Conservation (phyloP, 169 alveolate species). For the Cryptosporidium viatorum region DNA sequence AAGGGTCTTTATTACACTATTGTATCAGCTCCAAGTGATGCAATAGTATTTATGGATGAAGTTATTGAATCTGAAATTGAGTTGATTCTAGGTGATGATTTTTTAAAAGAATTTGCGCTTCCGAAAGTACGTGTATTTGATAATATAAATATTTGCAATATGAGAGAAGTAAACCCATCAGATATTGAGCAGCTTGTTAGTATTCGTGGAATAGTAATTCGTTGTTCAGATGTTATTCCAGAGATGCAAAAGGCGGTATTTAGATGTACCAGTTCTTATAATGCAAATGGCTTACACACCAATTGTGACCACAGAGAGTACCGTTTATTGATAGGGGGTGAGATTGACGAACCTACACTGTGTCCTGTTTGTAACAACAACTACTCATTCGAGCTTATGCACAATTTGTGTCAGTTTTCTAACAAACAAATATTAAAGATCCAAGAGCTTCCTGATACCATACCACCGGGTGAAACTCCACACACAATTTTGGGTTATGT, state of each 20-base stretch:
- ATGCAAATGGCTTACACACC: slow-evolving; percentile 85
- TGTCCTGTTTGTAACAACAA: slow-evolving; percentile 93
- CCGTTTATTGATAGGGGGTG: slow-evolving; percentile 92
- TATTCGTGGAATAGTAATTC: slow-evolving; percentile 95
- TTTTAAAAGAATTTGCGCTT: slow-evolving; percentile 45
- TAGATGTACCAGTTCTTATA: slow-evolving; percentile 84
- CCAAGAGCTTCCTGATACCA: slow-evolving; percentile 92
- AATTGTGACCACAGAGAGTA: slow-evolving; percentile 89
- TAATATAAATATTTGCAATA: slow-evolving; percentile 75
- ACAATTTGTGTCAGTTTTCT: slow-evolving; percentile 93
- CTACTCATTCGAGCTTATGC: slow-evolving; percentile 92
- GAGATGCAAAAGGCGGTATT: slow-evolving; percentile 98
- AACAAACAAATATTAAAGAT: slow-evolving; percentile 94
- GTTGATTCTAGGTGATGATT: slow-evolving; percentile 56
- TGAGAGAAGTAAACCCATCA: slow-evolving; percentile 88
- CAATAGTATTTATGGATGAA: slow-evolving; percentile 71
- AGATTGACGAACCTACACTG: slow-evolving; percentile 94
- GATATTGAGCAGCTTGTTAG: slow-evolving; percentile 91
- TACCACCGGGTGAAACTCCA: slow-evolving; percentile 95
- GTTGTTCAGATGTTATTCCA: slow-evolving; percentile 96
- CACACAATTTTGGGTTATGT: slow-evolving; percentile 85
- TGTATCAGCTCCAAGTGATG: slow-evolving; percentile 60
- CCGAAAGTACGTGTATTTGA: slow-evolving; percentile 73
- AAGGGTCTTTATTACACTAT: slow-evolving; percentile 40
- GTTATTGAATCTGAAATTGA: slow-evolving; percentile 64